phyloP scores from a whole-genome alignment of 2,329 filamentous ascomycete genomes.

The Monilinia aucupariae region DNA sequence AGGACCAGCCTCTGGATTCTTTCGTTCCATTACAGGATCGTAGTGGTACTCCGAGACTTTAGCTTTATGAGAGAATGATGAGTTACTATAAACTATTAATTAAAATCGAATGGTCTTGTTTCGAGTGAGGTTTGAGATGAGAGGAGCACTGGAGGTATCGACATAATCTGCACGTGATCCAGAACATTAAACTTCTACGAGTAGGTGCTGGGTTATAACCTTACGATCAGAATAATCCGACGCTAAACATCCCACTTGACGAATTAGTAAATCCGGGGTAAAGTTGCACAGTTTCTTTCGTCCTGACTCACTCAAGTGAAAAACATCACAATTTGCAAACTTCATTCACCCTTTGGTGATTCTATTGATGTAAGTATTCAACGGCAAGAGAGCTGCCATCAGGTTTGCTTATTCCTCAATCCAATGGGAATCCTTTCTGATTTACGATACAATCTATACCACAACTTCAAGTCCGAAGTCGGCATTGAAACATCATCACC shows the following conservation, averaged over 20 bases:
- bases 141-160: neutral
- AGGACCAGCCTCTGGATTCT: slow-evolving; percentile 41
- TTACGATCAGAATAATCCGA: no score
- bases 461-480: neutral
- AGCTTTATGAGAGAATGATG: neutral
- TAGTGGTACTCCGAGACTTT: neutral
- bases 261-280: slow-evolving; percentile 14
- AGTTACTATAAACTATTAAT: neutral
- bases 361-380: neutral
- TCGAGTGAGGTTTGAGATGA: neutral
- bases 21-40: slow-evolving; percentile 36
- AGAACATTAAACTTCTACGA: no score
- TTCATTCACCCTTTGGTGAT: no score
- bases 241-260: slow-evolving; percentile 12
- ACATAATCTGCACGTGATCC: neutral
- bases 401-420: neutral
- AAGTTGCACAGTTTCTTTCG: neutral
- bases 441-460: neutral
- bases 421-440: neutral
- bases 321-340: neutral
- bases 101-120: neutral
- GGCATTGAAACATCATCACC: neutral
- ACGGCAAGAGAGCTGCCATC: neutral
- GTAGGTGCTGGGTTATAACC: no score
- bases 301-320: neutral